Conservation (phyloP, 2,329 filamentous ascomycete genomes). For the Ilyonectria sp. region DNA sequence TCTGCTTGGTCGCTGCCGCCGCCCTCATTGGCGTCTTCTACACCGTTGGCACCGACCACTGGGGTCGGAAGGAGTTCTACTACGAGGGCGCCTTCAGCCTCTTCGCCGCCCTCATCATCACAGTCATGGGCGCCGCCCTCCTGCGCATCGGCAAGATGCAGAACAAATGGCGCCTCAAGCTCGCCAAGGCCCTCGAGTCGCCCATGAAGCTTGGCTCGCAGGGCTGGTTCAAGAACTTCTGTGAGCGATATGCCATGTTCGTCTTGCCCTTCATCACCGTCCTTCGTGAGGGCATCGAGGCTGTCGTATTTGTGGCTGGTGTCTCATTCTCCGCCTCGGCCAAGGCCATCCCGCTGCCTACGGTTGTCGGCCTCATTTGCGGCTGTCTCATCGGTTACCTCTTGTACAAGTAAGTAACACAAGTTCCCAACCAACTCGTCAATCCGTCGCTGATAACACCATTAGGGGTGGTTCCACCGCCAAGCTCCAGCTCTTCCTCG, state of each 20-base stretch:
- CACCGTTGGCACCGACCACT: constrained; percentile 75
- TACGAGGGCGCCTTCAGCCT: constrained; percentile 88
- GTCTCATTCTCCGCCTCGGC: constrained; percentile 85
- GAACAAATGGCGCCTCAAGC: constrained; percentile 89
- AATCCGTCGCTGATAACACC: constrained; percentile 7
- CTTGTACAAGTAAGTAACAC: constrained; percentile 79
- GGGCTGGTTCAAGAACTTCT: constrained; percentile 71
- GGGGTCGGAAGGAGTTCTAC: constrained; percentile 78
- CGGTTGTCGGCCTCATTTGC: constrained; percentile 78
- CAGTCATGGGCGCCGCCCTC: constrained; percentile 83
- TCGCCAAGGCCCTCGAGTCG: constrained; percentile 77
- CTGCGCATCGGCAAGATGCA: constrained; percentile 87
- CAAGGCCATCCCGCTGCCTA: constrained; percentile 82
- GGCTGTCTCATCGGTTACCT: constrained; percentile 79
- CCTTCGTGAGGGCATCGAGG: constrained; percentile 88
- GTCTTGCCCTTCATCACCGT: constrained; percentile 89
- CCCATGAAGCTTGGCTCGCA: constrained; percentile 60
- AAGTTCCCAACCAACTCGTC: background rate
- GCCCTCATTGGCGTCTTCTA: constrained; percentile 83
- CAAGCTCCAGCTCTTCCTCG: constrained; percentile 80
- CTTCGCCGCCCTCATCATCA: constrained; percentile 84
- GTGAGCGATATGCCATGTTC: constrained; percentile 89
- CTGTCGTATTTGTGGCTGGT: constrained; percentile 88
- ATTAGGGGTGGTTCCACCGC: constrained; percentile 60
- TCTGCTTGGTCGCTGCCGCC: constrained; percentile 76